Base-by-base conservation (phyloP, 2,329 filamentous ascomycete genomes). In the Fusarium pseudonygamai region DNA sequence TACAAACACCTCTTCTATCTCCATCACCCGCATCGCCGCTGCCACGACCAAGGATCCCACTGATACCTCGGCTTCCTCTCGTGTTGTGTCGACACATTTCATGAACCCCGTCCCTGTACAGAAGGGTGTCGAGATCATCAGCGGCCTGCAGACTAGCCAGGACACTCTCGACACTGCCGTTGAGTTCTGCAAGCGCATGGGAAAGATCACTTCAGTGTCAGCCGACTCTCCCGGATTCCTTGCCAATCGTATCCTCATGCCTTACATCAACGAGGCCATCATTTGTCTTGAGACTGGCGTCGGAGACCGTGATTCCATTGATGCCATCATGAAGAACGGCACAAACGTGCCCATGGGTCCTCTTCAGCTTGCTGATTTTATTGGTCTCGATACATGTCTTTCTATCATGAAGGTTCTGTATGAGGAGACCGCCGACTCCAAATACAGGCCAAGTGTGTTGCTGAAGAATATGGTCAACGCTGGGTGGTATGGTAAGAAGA, bases 291-390 rank as follows among this genome's bases (percentile, higher is more conserved):
- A 99, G 85, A 98, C 96, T 0, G 93, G 94, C 7, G 91, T 99
- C 1, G 96, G 96, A 24, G 89, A 90, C 73, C 92, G 93, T 76
- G 95, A 98, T 79, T 93, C 96, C 73, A 99, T 99, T 75, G 96
- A 99, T 80, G 92, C 89, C 74, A 99, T 99, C 78, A 99, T 99
- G 96, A 98, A 97, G 89, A 98, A 98, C 78, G 96, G 96, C 52
- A 99, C 96, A 28, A 97, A 97, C 80, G 96, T 99, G 45, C 96
- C 96, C 30, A 99, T 99, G 96, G 96, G 96, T 0, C 96, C 96
- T 15, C 86, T 99, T 74, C 92, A 95, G 78, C 85, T 99, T 78
- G 96, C 96, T 6, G 96, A 99, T 83, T 99, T 99, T 79, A 98
- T 99, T 78, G 96, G 96, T 13, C 87, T 99, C 49, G 96, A 99